These are phyloP conservation scores for Termitomyces titanicus DNA, from an alignment of 768 basidiomycete species.

Conservation along the genomic window DNA sequence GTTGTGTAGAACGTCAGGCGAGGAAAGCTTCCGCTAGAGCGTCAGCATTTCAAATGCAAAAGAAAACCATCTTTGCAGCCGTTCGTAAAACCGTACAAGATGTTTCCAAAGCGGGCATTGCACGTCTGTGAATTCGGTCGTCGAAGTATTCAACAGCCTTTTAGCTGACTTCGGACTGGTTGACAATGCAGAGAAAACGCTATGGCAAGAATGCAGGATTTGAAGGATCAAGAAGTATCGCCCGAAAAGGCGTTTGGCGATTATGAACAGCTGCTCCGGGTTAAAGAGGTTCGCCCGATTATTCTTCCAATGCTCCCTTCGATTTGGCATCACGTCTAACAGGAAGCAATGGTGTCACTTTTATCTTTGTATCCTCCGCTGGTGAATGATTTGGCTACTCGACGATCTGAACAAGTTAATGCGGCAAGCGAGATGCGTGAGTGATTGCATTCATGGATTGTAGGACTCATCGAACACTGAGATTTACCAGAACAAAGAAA, in stretches of 20 bases:
- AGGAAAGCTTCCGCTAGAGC: conserved; percentile 22
- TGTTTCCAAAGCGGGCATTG: conserved; percentile 24
- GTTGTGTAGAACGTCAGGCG: conserved; percentile 25
- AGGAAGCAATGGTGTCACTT: conserved; percentile 21
- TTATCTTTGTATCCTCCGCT: conserved; percentile 23
- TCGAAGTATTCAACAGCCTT: not conserved
- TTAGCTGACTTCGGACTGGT: not conserved
- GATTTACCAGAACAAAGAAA: conserved; percentile 24
- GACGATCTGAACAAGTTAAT: conserved; percentile 29
- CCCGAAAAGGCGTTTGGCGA: conserved; percentile 24
- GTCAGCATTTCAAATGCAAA: conserved; percentile 27
- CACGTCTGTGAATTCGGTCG: conserved; percentile 22
- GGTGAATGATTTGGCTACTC: conserved; percentile 29
- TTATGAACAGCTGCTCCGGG: conserved; percentile 18
- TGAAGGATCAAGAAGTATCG: conserved; percentile 25
- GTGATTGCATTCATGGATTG: conserved; percentile 9
- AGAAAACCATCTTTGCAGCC: conserved; percentile 28
- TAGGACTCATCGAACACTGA: not conserved
- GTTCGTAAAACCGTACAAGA: conserved; percentile 29
- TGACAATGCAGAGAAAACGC: conserved; percentile 25
- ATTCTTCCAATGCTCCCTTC: not conserved
- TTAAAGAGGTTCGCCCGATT: conserved; percentile 21
- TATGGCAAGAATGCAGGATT: conserved; percentile 19
- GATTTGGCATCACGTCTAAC: conserved; percentile 1
- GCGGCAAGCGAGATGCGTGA: conserved; percentile 34